Evolutionary conservation across 1,139 yeast genomes (phyloP), one percentile per base, ranked within the genome.

Genomic region (Petasospora fabianii): DNA sequence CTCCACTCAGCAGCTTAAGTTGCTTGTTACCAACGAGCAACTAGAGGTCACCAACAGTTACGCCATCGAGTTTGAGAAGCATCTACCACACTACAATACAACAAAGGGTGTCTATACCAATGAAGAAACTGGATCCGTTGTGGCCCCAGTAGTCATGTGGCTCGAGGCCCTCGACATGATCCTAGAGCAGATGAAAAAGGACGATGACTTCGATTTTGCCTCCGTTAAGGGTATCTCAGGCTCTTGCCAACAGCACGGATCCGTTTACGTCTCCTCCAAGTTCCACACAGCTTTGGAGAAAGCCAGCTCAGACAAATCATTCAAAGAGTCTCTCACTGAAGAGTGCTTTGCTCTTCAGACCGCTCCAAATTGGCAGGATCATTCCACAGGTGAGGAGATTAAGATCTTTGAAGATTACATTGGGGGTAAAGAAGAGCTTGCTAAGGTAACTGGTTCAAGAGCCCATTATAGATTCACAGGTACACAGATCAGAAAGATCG

Each of bases 281-380:
- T 82, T 85, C 1, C 58, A 63, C 1, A 47, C 53, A 0, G 47
- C 68, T 6, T 65, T 86, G 36, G 33, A 43, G 1, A 43, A 49
- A 34, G 66, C 70, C 41, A 58, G 49, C 2, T 35, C 60, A 0
- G 38, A 43, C 0, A 39, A 55, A 12, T 39, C 62, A 1, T 63
- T 80, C 36, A 54, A 64, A n/a, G 66, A 61, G n/a, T 83, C 75
- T 47, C 43, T 81, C 31, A 49, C 46, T 24, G 65, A 68, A 3
- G 44, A 49, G 2, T 80, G 82, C 1, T 78, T 87, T 48, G 68
- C 94, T 1, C 72, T 80, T 54, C 69, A 72, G 6, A 68, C 69
- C 41, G 82, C 95, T 9, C 96, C 96, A 11, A 88, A 88, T 55
- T 88, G 97, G 97, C 97, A 88, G 60, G 97, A 88, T 58, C 95